Evolutionary conservation across 257 asterid genomes (phyloP).

Genomic region (Solanum corneliomulleri): DNA sequence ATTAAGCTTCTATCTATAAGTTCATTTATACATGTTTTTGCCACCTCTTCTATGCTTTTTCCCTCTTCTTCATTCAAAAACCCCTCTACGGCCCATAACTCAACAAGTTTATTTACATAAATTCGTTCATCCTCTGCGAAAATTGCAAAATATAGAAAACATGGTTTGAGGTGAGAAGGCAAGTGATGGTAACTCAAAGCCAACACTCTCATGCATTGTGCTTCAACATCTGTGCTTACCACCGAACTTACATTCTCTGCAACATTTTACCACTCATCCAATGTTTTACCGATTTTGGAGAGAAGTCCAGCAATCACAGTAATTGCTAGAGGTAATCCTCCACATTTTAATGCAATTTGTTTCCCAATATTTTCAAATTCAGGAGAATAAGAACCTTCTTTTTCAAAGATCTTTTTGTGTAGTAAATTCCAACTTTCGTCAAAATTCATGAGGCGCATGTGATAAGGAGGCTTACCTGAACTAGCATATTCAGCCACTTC

Average conservation of each 20-base stretch:
- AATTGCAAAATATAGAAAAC: neutral
- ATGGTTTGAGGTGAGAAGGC: slow-evolving; percentile 2
- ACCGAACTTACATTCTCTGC: neutral
- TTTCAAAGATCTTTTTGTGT: neutral
- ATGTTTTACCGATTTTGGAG: neutral
- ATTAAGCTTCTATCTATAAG: neutral
- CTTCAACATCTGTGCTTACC: neutral
- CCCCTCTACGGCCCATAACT: slow-evolving; percentile 1
- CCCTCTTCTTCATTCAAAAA: neutral
- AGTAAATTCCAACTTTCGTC: slow-evolving; percentile 4
- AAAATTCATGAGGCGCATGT: neutral
- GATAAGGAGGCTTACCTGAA: neutral
- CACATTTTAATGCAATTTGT: neutral
- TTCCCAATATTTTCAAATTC: neutral
- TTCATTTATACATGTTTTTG: neutral
- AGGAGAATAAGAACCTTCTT: neutral
- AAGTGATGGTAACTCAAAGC: slow-evolving; percentile 1
- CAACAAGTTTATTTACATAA: neutral
- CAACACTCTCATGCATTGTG: neutral
- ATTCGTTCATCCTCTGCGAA: neutral
- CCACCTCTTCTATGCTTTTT: neutral
- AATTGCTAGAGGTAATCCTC: neutral
- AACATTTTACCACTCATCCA: neutral
- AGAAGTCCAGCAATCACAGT: neutral
- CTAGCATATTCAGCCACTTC: neutral